phyloP scores from a whole-genome alignment of 805 yeast species.

The Candida corydali region DNA sequence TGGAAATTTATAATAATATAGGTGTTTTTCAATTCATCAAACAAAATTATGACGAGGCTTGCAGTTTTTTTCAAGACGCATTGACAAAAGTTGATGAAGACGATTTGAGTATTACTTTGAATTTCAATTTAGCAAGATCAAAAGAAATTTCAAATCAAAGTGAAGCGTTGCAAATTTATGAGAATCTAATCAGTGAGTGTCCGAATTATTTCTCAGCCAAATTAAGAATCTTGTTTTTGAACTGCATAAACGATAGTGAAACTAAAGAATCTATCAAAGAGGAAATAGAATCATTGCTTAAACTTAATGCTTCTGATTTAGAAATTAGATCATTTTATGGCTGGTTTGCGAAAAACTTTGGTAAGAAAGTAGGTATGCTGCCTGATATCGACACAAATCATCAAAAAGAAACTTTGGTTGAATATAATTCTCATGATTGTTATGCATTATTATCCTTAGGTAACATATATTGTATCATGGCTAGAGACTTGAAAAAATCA shows the following conservation, averaged over 20 bases:
- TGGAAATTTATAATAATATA: conserved; percentile 71
- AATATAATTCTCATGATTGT: conserved; percentile 80
- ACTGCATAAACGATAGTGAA: conserved; percentile 41
- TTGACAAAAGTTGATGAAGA: conserved; percentile 42
- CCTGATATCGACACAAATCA: conserved; percentile 67
- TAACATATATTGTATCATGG: conserved; percentile 77
- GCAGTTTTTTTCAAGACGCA: conserved; percentile 51
- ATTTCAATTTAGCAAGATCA: conserved; percentile 75
- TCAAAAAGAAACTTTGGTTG: conserved; percentile 79
- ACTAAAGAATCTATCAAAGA: conserved; percentile 44
- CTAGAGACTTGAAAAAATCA: conserved; percentile 63
- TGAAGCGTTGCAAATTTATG: conserved; percentile 46
- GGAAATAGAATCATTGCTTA: conserved; percentile 54
- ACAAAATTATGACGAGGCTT: conserved; percentile 56
- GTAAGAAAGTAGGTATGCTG: conserved; percentile 45
- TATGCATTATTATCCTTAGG: conserved; percentile 90
- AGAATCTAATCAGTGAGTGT: conserved; percentile 48
- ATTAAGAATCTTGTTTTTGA: conserved; percentile 63
- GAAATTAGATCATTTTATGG: conserved; percentile 90
- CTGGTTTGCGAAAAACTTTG: conserved; percentile 72
- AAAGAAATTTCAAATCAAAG: conserved; percentile 45
- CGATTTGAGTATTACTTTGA: conserved; percentile 29
- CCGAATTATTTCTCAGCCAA: conserved; percentile 76
- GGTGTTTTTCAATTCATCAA: conserved; percentile 77
- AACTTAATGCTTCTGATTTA: conserved; percentile 53